Base-by-base conservation (phyloP, 352 stramenopile species). In the Pythium brachiatum region DNA sequence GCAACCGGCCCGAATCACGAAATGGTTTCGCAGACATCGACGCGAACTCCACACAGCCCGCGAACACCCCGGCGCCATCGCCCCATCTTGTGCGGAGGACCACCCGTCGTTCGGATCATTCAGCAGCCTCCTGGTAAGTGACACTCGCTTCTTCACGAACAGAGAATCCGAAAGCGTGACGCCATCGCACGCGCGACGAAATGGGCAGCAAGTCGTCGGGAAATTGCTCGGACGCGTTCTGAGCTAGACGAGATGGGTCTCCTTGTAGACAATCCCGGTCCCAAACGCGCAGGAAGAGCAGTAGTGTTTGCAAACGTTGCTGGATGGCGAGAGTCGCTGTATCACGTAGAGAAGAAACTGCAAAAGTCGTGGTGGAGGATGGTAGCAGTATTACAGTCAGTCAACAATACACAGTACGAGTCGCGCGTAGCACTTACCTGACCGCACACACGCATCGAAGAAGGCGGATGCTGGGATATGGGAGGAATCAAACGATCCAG, bases 21-120 rank as follows among this genome's bases (percentile, higher is more conserved):
- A 3, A 32, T 3, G 8, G 9, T 20, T 8, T 7, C 29, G 15
- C 15, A 16, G 7, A 32, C 36, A 2, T 43, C 62, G 31, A 38
- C 38, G 9, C 39, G 47, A 39, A 21, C 21, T 9, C 47, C 46
- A 51, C 15, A 29, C 18, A 34, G 54, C 18, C 62, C 62, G 25
- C 62, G 62, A 38, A 60, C 36, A 50, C 38, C 48, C 25, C 47
- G 41, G 7, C 48, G 32, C 8, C 34, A 29, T 2, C 66, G 77
- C 9, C 74, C 79, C 0, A 56, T 86, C 27, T 79, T 68, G 8
- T 86, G 70, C 2, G 77, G 79, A 36, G 75, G 77, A 20, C 47
- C 75, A 9, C 50, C 79, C 13, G 56, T 79, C 25, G 74, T 87
- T 39, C 69, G 72, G 26, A 53, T 86, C 46, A 73, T 89, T 57